Evolutionary conservation across 2,329 filamentous ascomycete genomes (phyloP).

Genomic region (Colletotrichum neosansevieriae): DNA sequence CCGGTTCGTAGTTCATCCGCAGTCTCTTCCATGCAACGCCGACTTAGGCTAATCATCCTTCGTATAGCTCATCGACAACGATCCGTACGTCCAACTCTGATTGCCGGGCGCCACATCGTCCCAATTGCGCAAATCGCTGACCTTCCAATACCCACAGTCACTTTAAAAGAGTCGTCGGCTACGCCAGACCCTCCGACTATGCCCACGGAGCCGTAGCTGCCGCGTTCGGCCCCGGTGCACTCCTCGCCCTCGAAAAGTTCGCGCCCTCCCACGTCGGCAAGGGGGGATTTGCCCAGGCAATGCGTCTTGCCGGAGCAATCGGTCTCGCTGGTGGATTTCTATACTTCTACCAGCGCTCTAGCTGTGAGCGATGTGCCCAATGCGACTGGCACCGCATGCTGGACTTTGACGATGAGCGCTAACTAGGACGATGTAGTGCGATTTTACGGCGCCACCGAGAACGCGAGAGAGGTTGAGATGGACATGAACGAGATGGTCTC

Average conservation of each 20-base stretch:
- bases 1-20: constrained; percentile 73
- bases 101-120: not conserved
- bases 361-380: constrained; percentile 68
- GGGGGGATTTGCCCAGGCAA: constrained; percentile 83
- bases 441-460: constrained; percentile 96
- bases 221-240: constrained; percentile 78
- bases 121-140: constrained; percentile 5
- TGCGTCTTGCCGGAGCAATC: constrained; percentile 82
- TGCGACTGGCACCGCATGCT: not conserved
- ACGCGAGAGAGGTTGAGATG: constrained; percentile 90
- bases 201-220: constrained; percentile 75
- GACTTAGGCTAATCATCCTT: constrained; percentile 40
- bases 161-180: constrained; percentile 88
- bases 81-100: constrained; percentile 64
- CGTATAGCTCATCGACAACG: constrained; percentile 94
- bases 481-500: constrained; percentile 99
- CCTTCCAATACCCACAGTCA: constrained; percentile 68
- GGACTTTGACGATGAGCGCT: not conserved
- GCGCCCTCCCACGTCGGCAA: constrained; percentile 87
- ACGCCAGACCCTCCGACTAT: constrained; percentile 90
- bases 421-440: constrained; percentile 70
- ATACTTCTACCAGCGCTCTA: constrained; percentile 86
- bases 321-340: constrained; percentile 84
- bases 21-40: constrained; percentile 35
- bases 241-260: constrained; percentile 85